Evolutionary conservation across 2,329 filamentous ascomycete genomes (phyloP), one percentile per base, ranked within the genome.

Genomic region (Didymella exigua): DNA sequence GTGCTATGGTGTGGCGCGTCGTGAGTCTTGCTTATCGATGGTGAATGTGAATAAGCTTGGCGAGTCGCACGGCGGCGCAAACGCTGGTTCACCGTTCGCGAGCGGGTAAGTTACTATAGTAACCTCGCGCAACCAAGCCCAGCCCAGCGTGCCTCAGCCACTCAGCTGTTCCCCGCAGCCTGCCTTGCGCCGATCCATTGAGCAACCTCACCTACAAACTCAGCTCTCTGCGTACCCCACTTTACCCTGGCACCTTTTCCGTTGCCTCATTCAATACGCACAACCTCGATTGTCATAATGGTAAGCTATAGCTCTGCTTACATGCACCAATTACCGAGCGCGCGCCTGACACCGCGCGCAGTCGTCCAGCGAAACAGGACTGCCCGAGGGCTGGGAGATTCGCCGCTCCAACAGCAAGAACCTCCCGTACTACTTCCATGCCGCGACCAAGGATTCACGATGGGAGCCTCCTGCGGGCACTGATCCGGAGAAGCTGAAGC

Each of bases 321-420:
- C 18, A 30, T 31, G 37, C 49, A 18, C 33, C 37, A 33, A 29
- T 34, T 49, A 47, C 40, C 29, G 30, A 44, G 40, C 33, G 36
- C 38, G 55, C 54, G 44, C 63, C 63, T 71, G 62, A 71, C 63
- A 57, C 43, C 34, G 23, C 43, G 48, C 54, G 47, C 52, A 73
- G 69, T 68, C 68, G n/a, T 65, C 67, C 24, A 54, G 51, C 33
- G 67, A 70, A 44, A 70, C 71, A 27, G 93, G 93, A 75, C 86
- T 97, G 61, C 93, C 93, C 59, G 76, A 86, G 44, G 86, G 87
- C 76, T 97, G 93, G 93, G 95, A 98, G 80, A 91, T 99, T 73
- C 91, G 95, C 76, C 91, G 96, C 80, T 96, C 91, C 77, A 96
- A 97, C 82, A 96, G 91, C 77, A 98, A 97, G 82, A 96, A 96